A percentile compares a stretch with the other conserved stretches of the same genome.
Conservation (phyloP, 2,329 filamentous ascomycete species). For the Cytospora mali region DNA sequence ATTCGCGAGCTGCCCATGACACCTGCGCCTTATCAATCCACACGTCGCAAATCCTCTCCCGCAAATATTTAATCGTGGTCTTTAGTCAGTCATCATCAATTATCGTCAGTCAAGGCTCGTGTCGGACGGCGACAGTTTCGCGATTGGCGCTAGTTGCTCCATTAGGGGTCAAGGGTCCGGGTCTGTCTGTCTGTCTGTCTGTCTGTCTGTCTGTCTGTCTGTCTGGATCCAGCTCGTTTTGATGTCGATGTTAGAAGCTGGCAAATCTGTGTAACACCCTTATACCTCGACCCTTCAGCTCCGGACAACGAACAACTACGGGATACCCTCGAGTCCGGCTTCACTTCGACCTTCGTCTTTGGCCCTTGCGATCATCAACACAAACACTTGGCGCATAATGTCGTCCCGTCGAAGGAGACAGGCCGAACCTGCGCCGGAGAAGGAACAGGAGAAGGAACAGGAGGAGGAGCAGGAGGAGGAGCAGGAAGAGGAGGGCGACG, state of each 20-base stretch:
- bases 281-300: slow-evolving; percentile 3
- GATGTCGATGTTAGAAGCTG: slow-evolving; percentile 14
- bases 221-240: slow-evolving; percentile 14
- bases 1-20: slow-evolving; percentile 15
- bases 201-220: too few relatives aligned
- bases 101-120: slow-evolving; percentile 3
- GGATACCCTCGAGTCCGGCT: background rate
- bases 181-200: too few relatives aligned
- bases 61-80: background rate
- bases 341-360: background rate
- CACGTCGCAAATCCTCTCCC: slow-evolving; percentile 4
- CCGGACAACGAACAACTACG: background rate
- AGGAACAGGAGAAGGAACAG: slow-evolving; percentile 37
- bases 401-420: slow-evolving; percentile 44
- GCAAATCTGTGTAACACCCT: slow-evolving; percentile 2
- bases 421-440: slow-evolving; percentile 32
- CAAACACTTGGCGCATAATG: slow-evolving; percentile 36
- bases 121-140: slow-evolving; percentile 15
- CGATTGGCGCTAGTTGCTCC: slow-evolving; percentile 19
- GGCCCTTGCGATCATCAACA: slow-evolving; percentile 5
- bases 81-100: background rate
- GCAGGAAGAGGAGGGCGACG: slow-evolving; percentile 43
- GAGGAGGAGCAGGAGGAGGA: slow-evolving; percentile 43
- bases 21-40: slow-evolving; percentile 13
- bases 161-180: background rate